Base-by-base conservation (phyloP, 352 stramenopile genomes). In the Globisporangium recalcitrans region DNA sequence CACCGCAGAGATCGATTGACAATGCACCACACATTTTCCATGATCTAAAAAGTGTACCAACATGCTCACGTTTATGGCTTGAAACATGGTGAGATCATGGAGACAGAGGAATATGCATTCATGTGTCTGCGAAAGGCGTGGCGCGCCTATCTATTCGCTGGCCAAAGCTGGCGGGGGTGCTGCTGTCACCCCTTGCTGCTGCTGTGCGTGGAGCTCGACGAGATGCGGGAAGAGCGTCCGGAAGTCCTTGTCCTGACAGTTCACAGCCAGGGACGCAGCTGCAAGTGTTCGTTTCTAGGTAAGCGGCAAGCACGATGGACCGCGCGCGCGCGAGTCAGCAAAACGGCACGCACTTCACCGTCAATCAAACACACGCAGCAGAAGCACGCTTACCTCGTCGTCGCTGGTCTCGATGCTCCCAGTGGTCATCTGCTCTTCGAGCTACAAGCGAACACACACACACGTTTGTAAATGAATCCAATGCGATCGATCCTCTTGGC, bases 211-310 rank as follows among this genome's bases (percentile, higher is more conserved):
- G 36, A 91, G 61, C 51, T 75, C 70, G 11, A 95, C 85, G 46
- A 96, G 74, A 22, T 97, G 83, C 1, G 90, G 83, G 58, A 97
- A 97, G 22, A 97, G 72, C 54, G 72, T 64, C 38, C 77, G 68
- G 63, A 97, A 97, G 51, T 80, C 82, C 65, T 89, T 86, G 73
- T 96, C 82, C 26, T 71, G 71, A 71, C 81, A 88, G 68, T 97
- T 97, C 55, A 74, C 72, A 6, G 71, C 73, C 14, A 97, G 75
- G 34, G 82, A 95, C 13, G 69, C 71, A 21, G 51, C 67, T 1
- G 90, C 90, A 40, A 91, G 81, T 44, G 65, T 72, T 48, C 76
- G 74, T 76, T 96, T 96, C 77, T 91, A 48, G 9, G 1, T 27
- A 26, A n/a, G 26, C 6, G 1, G 29, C 14, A 24, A 46, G 14